phyloP scores from a whole-genome alignment of 2,329 filamentous ascomycete genomes.

The Alternaria arborescens region DNA sequence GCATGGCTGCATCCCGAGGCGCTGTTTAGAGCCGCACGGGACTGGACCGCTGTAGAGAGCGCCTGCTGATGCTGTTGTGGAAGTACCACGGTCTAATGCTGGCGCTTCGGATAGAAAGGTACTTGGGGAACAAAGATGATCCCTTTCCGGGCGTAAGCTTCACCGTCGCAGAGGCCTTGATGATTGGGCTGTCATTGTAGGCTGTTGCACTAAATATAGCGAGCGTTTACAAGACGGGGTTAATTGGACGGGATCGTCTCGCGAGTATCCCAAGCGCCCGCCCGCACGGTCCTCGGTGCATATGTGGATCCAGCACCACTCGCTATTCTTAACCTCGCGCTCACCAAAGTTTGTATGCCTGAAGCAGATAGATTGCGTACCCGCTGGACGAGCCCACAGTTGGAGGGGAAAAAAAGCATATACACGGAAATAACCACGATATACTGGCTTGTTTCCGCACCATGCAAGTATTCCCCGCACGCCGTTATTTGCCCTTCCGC shows the following conservation, averaged over 20 bases:
- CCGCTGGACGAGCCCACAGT: constrained; percentile 9
- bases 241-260: constrained; percentile 28
- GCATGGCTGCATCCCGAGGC: constrained; percentile 29
- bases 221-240: constrained; percentile 30
- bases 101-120: constrained; percentile 39
- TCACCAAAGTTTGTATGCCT: constrained; percentile 5
- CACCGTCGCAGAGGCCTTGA: constrained; percentile 1
- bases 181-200: constrained; percentile 34
- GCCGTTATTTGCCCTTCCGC: not conserved
- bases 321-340: constrained; percentile 28
- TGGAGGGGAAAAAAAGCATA: not conserved
- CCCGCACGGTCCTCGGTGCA: constrained; percentile 17
- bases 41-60: constrained; percentile 30
- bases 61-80: constrained; percentile 43
- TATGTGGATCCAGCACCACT: constrained; percentile 14
- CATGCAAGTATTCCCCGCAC: constrained; percentile 1
- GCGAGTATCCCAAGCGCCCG: constrained; percentile 22
- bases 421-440: not conserved
- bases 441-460: constrained; percentile 8
- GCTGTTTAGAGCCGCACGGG: constrained; percentile 34
- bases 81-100: constrained; percentile 25
- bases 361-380: constrained; percentile 15
- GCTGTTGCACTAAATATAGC: constrained; percentile 28
- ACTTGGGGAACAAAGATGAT: constrained; percentile 32
- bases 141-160: constrained; percentile 29